These are phyloP conservation scores for Verticillium nubilum DNA, from an alignment of 2,329 filamentous ascomycete genomes.

Conservation along the genomic window DNA sequence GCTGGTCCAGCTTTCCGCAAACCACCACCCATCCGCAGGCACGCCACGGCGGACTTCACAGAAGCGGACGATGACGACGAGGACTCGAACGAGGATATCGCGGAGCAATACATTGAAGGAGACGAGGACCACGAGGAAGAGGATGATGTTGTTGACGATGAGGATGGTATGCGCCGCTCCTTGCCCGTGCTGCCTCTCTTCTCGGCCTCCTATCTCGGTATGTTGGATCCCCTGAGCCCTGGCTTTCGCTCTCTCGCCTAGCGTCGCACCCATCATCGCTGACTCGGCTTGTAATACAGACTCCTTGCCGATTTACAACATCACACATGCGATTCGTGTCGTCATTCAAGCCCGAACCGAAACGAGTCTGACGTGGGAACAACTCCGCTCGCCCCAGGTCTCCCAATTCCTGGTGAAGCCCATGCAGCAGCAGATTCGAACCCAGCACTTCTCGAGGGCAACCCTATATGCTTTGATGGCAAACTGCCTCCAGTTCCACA, in stretches of 20 bases:
- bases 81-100: slow-evolving; percentile 27
- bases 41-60: slow-evolving; percentile 61
- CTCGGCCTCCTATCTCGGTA: slow-evolving; percentile 72
- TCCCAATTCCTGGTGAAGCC: slow-evolving; percentile 95
- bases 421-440: slow-evolving; percentile 83
- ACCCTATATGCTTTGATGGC: slow-evolving; percentile 88
- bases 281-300: slow-evolving; percentile 46
- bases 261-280: slow-evolving; percentile 11
- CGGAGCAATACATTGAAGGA: slow-evolving; percentile 6
- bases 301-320: slow-evolving; percentile 79
- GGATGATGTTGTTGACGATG: slow-evolving; percentile 24
- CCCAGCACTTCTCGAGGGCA: slow-evolving; percentile 77
- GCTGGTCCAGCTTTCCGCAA: slow-evolving; percentile 18
- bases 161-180: slow-evolving; percentile 23
- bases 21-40: slow-evolving; percentile 36
- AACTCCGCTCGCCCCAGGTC: slow-evolving; percentile 89
- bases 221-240: slow-evolving; percentile 4
- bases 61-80: slow-evolving; percentile 54
- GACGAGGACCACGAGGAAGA: slow-evolving; percentile 34
- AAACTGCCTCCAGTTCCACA: slow-evolving; percentile 88
- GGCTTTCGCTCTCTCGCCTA: neutral
- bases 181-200: slow-evolving; percentile 66
- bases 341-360: slow-evolving; percentile 82
- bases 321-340: slow-evolving; percentile 84
- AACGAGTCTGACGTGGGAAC: slow-evolving; percentile 90